These are phyloP conservation scores for Curvularia eragrostidis DNA, from an alignment of 2,329 filamentous ascomycete genomes.

Conservation along the genomic window DNA sequence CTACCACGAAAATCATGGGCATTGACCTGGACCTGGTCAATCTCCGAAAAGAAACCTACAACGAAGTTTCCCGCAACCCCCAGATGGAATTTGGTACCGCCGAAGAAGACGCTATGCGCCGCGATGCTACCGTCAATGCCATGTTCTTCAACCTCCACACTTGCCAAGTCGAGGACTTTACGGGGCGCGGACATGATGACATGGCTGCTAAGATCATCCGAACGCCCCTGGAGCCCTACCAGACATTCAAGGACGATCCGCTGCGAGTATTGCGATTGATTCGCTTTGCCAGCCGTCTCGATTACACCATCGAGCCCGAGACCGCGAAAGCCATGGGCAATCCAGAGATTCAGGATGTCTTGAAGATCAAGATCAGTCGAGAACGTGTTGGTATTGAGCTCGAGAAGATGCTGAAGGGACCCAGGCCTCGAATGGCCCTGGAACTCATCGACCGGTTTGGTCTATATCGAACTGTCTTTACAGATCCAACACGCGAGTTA, in stretches of 20 bases:
- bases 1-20: constrained; percentile 82
- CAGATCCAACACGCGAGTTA: constrained; percentile 65
- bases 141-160: constrained; percentile 94
- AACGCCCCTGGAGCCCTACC: constrained; percentile 84
- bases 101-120: constrained; percentile 83
- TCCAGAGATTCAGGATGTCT: constrained; percentile 74
- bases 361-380: constrained; percentile 88
- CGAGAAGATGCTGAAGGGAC: constrained; percentile 84
- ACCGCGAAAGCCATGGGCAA: constrained; percentile 79
- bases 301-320: constrained; percentile 75
- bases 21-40: constrained; percentile 95
- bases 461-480: constrained; percentile 77
- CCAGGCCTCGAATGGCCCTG: constrained; percentile 67
- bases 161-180: constrained; percentile 82
- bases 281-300: constrained; percentile 84
- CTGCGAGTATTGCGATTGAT: constrained; percentile 85
- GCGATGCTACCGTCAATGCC: constrained; percentile 93
- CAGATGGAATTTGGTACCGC: constrained; percentile 93
- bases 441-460: constrained; percentile 69
- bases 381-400: constrained; percentile 88
- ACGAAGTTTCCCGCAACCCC: constrained; percentile 86
- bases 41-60: constrained; percentile 87
- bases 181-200: constrained; percentile 74
- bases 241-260: constrained; percentile 95
- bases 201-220: constrained; percentile 75